Base-by-base conservation (phyloP, 495 filamentous ascomycete genomes). In the Parathielavia hyrcaniae region DNA sequence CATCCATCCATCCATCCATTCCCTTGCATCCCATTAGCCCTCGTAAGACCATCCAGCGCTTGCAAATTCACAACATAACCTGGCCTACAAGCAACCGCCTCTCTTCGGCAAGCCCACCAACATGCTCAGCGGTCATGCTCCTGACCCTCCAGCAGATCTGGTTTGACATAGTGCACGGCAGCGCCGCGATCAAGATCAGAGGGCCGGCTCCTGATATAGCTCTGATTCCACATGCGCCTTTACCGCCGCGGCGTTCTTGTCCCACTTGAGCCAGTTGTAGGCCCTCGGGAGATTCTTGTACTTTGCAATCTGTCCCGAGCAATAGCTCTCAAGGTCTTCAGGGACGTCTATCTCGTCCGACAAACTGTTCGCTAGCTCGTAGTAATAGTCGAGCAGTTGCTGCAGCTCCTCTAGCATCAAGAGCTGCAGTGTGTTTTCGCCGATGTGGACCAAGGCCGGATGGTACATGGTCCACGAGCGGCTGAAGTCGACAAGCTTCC, bases 401-500 rank as follows among this genome's bases (percentile, higher is more conserved):
- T 58, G 26, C 14, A 58, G 47, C 45, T 58, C 26, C 1, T 50
- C 46, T 12, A 41, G 13, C 39, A 53, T 53, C 39, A 53, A 12
- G 38, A 14, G 23, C 34, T 16, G 5, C 0, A 43, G 39, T 32
- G 0, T 44, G 16, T 23, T 30, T 7, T 19, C 16, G 26, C 22
- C 2, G 30, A 59, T 59, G 19, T 59, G 41, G 23, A 22, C 49
- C 19, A 59, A 9, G 13, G 26, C 50, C 17, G 49, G 57, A 34
- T 59, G 41, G 35, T 38, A 53, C 49, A 59, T 61, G 40, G 62
- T 61, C 55, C 46, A 59, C n/a, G 59, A 60, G 41, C 32, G 32
- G 59, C 62, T 52, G 22, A 65, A 65, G 51, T 65, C 59, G 35
- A 59, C 53, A 30, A 65, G 59, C 47, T 59, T 58, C 22, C 52